These are phyloP conservation scores for Ophiosphaerella korrae DNA, from an alignment of 2,329 filamentous ascomycete species.

Conservation along the genomic window DNA sequence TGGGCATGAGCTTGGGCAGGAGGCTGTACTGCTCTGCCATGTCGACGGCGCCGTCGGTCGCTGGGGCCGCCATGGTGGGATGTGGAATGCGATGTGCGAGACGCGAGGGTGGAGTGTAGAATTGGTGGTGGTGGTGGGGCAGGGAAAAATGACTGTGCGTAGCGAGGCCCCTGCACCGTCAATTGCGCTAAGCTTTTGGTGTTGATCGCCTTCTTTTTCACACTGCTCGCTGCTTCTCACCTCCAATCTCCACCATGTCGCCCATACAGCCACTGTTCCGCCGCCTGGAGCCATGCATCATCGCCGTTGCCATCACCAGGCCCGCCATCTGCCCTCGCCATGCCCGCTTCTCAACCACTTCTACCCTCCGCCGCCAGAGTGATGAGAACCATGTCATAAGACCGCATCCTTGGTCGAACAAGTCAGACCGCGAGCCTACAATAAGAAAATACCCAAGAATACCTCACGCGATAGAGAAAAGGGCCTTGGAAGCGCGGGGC, in stretches of 20 bases:
- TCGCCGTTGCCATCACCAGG: conserved; percentile 39
- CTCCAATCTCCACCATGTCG: conserved; percentile 34
- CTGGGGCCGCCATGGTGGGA: conserved; percentile 48
- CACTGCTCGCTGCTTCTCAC: not conserved
- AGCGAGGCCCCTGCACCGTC: conserved; percentile 35
- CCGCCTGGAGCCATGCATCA: conserved; percentile 44
- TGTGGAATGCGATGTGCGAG: conserved; percentile 6
- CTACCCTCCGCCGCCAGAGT: conserved; percentile 22
- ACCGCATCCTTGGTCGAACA: too few relatives aligned
- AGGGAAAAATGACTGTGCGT: conserved; percentile 45
- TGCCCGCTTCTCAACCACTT: conserved; percentile 49
- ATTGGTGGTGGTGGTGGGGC: conserved; percentile 18
- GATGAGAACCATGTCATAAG: not conserved
- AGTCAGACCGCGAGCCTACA: too few relatives aligned
- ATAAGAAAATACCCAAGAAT: too few relatives aligned
- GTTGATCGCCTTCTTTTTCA: conserved; percentile 19
- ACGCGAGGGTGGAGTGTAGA: not conserved
- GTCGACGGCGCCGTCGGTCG: conserved; percentile 46
- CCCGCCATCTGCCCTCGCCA: conserved; percentile 45
- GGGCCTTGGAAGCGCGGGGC: too few relatives aligned
- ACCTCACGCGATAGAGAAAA: too few relatives aligned
- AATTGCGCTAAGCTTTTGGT: conserved; percentile 43
- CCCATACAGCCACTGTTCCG: conserved; percentile 43
- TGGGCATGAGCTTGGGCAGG: conserved; percentile 84
- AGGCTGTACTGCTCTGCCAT: conserved; percentile 77